Evolutionary conservation across 257 asterid genomes (phyloP).

Genomic region (Lantana camara): DNA sequence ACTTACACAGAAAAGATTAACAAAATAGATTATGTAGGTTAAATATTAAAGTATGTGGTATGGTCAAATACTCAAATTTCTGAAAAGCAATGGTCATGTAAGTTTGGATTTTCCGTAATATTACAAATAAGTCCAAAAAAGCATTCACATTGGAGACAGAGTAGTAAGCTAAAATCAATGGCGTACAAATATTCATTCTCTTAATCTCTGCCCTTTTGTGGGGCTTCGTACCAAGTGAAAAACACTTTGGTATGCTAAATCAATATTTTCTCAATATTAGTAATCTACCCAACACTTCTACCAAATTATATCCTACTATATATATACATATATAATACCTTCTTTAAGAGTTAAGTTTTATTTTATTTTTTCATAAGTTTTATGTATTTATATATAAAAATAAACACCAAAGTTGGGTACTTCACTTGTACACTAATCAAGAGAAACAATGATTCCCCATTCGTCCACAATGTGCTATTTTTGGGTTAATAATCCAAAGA

Average conservation of each 20-base stretch:
- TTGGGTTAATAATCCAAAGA: conserved; percentile 36
- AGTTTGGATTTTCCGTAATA: conserved; percentile 6
- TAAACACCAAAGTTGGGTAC: conserved; percentile 36
- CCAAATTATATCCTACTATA: no score
- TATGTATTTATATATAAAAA: conserved; percentile 7
- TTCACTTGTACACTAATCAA: conserved; percentile 65
- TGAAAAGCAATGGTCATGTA: neutral
- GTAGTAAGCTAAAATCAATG: conserved; percentile 42
- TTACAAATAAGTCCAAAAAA: conserved; percentile 26
- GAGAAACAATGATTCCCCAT: conserved; percentile 52
- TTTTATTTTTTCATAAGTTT: conserved; percentile 21
- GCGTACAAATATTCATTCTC: conserved; percentile 52
- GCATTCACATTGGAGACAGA: conserved; percentile 32
- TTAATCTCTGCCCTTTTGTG: conserved; percentile 40
- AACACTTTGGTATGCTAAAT: conserved; percentile 38
- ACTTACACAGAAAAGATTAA: neutral
- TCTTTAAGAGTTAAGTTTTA: conserved; percentile 36
- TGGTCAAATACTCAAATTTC: conserved; percentile 27
- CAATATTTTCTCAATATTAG: conserved; percentile 26
- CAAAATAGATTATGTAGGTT: neutral
- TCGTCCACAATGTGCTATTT: conserved; percentile 36
- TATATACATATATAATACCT: conserved; percentile 20
- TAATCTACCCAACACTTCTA: conserved; percentile 15
- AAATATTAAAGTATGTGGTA: neutral
- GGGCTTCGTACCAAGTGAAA: conserved; percentile 29